phyloP scores from a whole-genome alignment of 2,329 filamentous ascomycete species.

The Elsinoe arachidis region DNA sequence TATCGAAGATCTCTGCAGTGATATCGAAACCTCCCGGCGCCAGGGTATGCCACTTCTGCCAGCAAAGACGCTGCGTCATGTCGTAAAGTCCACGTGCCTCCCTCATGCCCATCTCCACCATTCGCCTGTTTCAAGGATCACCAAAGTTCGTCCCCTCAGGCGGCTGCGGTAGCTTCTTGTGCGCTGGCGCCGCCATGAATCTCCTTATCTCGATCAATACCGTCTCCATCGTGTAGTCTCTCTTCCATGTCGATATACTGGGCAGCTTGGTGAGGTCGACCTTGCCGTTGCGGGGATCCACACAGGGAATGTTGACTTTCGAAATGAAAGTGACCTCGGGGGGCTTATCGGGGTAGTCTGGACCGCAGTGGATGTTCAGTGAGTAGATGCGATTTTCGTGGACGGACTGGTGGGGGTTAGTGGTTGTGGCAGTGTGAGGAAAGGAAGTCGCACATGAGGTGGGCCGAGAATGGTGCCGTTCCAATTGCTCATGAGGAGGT shows the following conservation, averaged over 20 bases:
- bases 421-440: neutral
- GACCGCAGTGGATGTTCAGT: constrained; percentile 90
- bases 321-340: constrained; percentile 88
- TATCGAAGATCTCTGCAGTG: neutral
- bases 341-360: constrained; percentile 78
- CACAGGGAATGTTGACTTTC: constrained; percentile 92
- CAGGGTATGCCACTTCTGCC: constrained; percentile 3
- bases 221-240: constrained; percentile 91
- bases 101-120: neutral
- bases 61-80: constrained; percentile 11
- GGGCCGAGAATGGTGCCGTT: constrained; percentile 95
- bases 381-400: constrained; percentile 99
- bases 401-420: constrained; percentile 54
- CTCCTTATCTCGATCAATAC: constrained; percentile 79
- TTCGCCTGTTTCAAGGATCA: constrained; percentile 1
- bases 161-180: constrained; percentile 95
- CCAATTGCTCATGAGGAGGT: constrained; percentile 97
- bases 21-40: constrained; percentile 4
- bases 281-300: constrained; percentile 69
- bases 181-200: constrained; percentile 82
- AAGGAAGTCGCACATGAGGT: constrained; percentile 64
- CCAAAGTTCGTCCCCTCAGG: constrained; percentile 62
- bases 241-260: constrained; percentile 82
- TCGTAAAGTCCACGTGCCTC: neutral
- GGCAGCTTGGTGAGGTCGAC: constrained; percentile 75